Base-by-base conservation (phyloP, 140 eudicot genomes). In the Oenanthe javanica region DNA sequence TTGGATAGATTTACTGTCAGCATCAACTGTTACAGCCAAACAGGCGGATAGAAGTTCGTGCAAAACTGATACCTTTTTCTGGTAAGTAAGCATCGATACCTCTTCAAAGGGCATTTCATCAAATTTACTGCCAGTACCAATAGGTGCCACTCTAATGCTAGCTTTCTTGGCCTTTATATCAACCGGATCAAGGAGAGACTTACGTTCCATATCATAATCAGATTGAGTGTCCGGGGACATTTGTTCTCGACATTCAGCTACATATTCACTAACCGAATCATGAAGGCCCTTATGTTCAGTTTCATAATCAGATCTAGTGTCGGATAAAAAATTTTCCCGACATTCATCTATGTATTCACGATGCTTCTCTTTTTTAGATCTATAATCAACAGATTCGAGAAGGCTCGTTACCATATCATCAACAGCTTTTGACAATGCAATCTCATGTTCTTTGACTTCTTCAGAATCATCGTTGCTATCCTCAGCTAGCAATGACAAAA, bases 1-100 rank as follows among this genome's bases (percentile, higher is more conserved):
- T 70, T 6, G 55, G 12, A 79, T 76, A 69, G 85, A 54, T 46
- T 83, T 82, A 75, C 87, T 88, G 16, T 78, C 83, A 84, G 85
- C 88, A 75, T 84, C 89, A 36, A 87, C 84, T 75, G 77, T 64
- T 85, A 83, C 75, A 47, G 97, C 95, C 54, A 95, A 88, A 86
- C 97, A 92, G 84, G 95, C 97, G 51, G 95, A 86, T 55, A 92
- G 89, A 87, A 95, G 97, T 82, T 90, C 93, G 80, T 95, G 88
- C 31, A 95, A 82, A 75, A 95, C 91, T 2, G 81, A 76, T 25
- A 92, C 83, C 89, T 88, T 92, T 86, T 91, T 89, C 42, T 83
- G 79, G 81, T 90, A 86, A 63, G 85, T 83, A 81, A 94, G 90
- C 90, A 82, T 83, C 38, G 61, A 85, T 45, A 84, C 91, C 82